Conservation (phyloP, 1,284 basidiomycete species). For the Malassezia dermatis region DNA sequence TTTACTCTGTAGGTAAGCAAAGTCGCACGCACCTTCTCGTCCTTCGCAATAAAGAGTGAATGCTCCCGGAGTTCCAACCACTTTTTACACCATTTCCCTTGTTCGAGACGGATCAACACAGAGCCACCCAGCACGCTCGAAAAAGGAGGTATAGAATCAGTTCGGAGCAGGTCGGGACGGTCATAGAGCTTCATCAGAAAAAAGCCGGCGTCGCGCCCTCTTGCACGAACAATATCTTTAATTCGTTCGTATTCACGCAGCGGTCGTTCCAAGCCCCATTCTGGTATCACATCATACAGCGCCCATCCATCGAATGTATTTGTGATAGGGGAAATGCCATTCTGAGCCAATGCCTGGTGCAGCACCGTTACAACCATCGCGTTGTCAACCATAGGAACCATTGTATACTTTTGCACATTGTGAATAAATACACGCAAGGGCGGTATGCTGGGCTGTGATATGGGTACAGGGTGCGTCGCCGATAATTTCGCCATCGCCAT, state of each 20-base stretch:
- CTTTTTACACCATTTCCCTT: conserved; percentile 38
- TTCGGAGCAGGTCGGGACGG: conserved; percentile 28
- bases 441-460: too few relatives aligned
- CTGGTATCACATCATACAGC: conserved; percentile 34
- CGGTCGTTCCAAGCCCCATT: conserved; percentile 40
- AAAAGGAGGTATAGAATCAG: conserved; percentile 27
- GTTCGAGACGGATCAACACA: conserved; percentile 36
- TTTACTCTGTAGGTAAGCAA: conserved; percentile 24
- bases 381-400: conserved; percentile 1
- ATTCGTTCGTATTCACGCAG: conserved; percentile 44
- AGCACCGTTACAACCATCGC: not conserved
- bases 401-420: conserved; percentile 3
- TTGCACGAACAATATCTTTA: conserved; percentile 27
- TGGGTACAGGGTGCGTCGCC: too few relatives aligned
- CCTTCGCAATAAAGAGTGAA: conserved; percentile 37
- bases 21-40: conserved; percentile 24
- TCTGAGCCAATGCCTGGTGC: not conserved
- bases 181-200: conserved; percentile 41
- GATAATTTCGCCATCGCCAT: not conserved
- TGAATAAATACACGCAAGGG: conserved; percentile 8
- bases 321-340: not conserved
- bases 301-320: conserved; percentile 36
- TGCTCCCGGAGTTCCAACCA: conserved; percentile 47
- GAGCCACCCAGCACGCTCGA: conserved; percentile 39
- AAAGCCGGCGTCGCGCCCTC: conserved; percentile 26